Conservation (phyloP, 2,329 filamentous ascomycete genomes). For the Trichoderma breve region DNA sequence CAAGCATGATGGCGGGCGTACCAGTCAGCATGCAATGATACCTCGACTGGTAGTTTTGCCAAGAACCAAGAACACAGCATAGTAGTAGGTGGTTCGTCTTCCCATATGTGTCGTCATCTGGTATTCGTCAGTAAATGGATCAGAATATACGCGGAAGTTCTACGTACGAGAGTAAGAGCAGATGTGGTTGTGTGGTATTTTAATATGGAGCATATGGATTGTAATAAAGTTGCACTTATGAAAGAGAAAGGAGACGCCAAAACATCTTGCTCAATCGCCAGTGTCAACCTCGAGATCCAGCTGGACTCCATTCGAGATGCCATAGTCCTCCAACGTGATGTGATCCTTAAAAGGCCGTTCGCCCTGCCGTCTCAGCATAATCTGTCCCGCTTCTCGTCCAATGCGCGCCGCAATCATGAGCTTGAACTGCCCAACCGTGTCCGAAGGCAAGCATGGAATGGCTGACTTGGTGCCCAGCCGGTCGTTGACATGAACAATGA, state of each 20-base stretch:
- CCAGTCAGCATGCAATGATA: neutral
- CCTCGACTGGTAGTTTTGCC: neutral
- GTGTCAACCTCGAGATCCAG: constrained; percentile 62
- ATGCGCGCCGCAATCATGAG: constrained; percentile 87
- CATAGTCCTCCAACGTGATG: constrained; percentile 85
- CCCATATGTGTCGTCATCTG: neutral
- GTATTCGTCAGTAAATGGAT: neutral
- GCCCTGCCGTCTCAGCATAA: constrained; percentile 86
- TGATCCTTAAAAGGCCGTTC: constrained; percentile 92
- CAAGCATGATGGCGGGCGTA: neutral
- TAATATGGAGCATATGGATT: neutral
- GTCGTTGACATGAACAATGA: constrained; percentile 91
- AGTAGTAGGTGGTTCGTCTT: neutral
- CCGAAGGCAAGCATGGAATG: constrained; percentile 82
- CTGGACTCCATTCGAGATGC: constrained; percentile 85
- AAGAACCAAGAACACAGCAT: neutral
- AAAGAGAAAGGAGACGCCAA: neutral
- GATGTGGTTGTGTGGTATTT: neutral
- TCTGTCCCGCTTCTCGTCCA: constrained; percentile 85
- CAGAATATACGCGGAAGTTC: neutral
- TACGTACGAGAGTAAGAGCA: neutral
- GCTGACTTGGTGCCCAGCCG: constrained; percentile 93
- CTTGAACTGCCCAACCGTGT: constrained; percentile 84
- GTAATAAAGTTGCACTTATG: neutral
- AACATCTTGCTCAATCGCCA: constrained; percentile 48